Evolutionary conservation across 805 yeast genomes (phyloP).

Genomic region (Spathaspora hagerdaliae): DNA sequence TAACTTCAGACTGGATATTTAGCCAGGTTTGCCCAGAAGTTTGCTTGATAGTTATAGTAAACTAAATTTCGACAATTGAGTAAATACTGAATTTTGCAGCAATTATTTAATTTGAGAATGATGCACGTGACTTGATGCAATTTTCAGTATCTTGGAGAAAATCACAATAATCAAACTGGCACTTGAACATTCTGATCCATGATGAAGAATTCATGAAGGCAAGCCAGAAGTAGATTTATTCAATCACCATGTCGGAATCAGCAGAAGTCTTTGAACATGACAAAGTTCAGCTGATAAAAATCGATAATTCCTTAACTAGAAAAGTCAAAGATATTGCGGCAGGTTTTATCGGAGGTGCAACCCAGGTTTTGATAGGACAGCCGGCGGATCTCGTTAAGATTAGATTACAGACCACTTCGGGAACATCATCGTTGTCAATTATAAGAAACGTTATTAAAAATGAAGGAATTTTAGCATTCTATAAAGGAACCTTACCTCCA

Average conservation of each 20-base stretch:
- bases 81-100: not conserved
- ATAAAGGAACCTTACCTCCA: slow-evolving; percentile 44
- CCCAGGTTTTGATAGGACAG: slow-evolving; percentile 45
- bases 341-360: slow-evolving; percentile 45
- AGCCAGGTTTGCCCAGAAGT: no score
- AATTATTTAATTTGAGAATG: not conserved
- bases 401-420: slow-evolving; percentile 35
- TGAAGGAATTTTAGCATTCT: slow-evolving; percentile 41
- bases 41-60: no score
- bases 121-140: slow-evolving; percentile 1
- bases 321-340: slow-evolving; percentile 41
- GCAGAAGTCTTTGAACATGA: not conserved
- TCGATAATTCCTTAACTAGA: slow-evolving; percentile 33
- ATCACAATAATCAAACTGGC: no score
- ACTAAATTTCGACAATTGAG: no score
- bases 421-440: slow-evolving; percentile 26
- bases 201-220: no score
- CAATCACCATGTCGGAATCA: slow-evolving; percentile 5
- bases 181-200: no score
- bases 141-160: not conserved
- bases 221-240: no score
- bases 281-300: not conserved
- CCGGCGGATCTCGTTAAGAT: slow-evolving; percentile 44
- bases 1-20: no score
- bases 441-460: slow-evolving; percentile 34